These are phyloP conservation scores for Collariella sp. DNA, from an alignment of 495 filamentous ascomycete species.

Conservation along the genomic window DNA sequence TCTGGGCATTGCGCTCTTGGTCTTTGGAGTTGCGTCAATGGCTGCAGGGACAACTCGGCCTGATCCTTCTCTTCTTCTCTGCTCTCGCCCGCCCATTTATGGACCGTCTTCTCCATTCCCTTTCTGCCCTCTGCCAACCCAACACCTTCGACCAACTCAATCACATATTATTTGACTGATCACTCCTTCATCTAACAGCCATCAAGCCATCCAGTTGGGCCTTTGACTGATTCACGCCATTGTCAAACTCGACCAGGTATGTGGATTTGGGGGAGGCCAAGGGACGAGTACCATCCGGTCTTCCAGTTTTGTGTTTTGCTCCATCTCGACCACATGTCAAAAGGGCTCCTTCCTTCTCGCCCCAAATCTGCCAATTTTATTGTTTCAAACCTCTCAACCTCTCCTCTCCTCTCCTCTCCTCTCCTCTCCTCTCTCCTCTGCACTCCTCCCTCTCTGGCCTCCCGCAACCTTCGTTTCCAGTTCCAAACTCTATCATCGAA, in stretches of 20 bases:
- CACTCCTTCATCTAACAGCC: too few species aligned
- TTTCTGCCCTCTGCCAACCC: too few species aligned
- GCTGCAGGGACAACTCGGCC: neutral
- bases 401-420: neutral
- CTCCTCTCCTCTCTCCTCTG: neutral
- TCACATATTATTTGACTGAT: too few species aligned
- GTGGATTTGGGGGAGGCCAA: too few species aligned
- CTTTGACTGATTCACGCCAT: too few species aligned
- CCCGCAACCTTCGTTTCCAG: constrained; percentile 1
- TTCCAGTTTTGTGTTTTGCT: too few species aligned
- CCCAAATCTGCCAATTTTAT: neutral
- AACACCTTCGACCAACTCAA: too few species aligned
- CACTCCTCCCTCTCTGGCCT: neutral
- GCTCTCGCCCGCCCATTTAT: neutral
- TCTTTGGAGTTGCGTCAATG: neutral
- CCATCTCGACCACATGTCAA: too few species aligned
- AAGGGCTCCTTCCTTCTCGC: neutral
- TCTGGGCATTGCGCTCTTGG: neutral
- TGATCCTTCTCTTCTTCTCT: neutral
- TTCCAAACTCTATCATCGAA: constrained; percentile 1
- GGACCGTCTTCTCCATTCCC: neutral
- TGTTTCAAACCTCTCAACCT: neutral
- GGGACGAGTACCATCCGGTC: too few species aligned
- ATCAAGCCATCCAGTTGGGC: too few species aligned
- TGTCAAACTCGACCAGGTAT: too few species aligned